Percentiles rank a stretch among this genome's conserved stretches.
Evolutionary conservation across 2,329 filamentous ascomycete genomes (phyloP).

Genomic region (Nemania diffusa): DNA sequence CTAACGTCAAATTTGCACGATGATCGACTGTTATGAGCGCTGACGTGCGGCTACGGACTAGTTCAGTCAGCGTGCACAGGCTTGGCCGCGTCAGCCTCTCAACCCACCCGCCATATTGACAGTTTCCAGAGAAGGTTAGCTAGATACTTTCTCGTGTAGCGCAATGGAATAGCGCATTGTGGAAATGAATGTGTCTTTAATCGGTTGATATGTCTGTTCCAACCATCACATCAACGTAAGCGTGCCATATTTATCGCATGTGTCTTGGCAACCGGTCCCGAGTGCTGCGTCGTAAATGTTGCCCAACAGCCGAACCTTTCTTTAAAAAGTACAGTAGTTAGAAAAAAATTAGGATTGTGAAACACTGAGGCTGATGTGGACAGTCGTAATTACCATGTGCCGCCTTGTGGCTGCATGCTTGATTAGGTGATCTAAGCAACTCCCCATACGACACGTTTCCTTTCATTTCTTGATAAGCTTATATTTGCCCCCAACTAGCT

Average conservation of each 20-base stretch:
- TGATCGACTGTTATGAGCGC: background rate
- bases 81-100: slow-evolving; percentile 19
- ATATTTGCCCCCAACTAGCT: slow-evolving; percentile 77
- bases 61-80: slow-evolving; percentile 16
- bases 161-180: background rate
- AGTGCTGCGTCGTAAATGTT: background rate
- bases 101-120: background rate
- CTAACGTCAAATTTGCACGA: background rate
- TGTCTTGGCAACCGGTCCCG: background rate
- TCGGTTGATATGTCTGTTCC: background rate
- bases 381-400: slow-evolving; percentile 10
- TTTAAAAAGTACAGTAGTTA: background rate
- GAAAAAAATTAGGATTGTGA: background rate
- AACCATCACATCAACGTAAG: slow-evolving; percentile 22
- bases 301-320: background rate
- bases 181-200: slow-evolving; percentile 9
- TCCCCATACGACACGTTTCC: slow-evolving; percentile 19
- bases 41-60: slow-evolving; percentile 1
- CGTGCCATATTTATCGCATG: slow-evolving; percentile 21
- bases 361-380: slow-evolving; percentile 6
- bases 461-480: slow-evolving; percentile 68
- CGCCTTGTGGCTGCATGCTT: slow-evolving; percentile 12
- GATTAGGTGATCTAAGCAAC: slow-evolving; percentile 24
- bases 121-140: slow-evolving; percentile 1
- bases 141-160: background rate